phyloP scores from a whole-genome alignment of 805 yeast species.

The Myxozyma mucilagina region DNA sequence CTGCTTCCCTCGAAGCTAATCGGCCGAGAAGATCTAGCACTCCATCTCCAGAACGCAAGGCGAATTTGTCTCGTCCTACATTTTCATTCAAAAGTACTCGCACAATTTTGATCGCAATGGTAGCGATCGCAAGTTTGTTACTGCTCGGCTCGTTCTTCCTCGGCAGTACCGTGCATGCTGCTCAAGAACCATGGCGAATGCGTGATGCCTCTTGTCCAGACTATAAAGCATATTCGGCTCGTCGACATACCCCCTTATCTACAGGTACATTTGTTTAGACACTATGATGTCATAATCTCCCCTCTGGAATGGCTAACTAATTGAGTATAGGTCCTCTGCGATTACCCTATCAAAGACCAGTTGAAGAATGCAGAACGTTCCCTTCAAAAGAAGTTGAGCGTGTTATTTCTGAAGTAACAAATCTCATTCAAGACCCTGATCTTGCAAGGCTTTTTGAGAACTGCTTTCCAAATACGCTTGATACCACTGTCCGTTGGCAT shows the following conservation, averaged over 20 bases:
- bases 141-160: slow-evolving; percentile 6
- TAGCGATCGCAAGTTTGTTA: slow-evolving; percentile 5
- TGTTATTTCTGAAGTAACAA: slow-evolving; percentile 54
- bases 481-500: slow-evolving; percentile 83
- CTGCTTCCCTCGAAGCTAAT: background rate
- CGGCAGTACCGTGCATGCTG: slow-evolving; percentile 11
- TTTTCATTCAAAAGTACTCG: background rate
- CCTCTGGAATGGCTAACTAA: background rate
- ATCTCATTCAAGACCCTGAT: slow-evolving; percentile 58
- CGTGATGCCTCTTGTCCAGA: slow-evolving; percentile 31
- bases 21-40: background rate
- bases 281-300: background rate
- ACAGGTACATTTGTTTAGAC: slow-evolving; percentile 8
- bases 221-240: slow-evolving; percentile 26
- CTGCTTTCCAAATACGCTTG: slow-evolving; percentile 82
- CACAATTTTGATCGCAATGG: background rate
- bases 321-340: slow-evolving; percentile 49
- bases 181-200: slow-evolving; percentile 27
- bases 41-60: slow-evolving; percentile 10
- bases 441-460: slow-evolving; percentile 75
- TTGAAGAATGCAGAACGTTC: slow-evolving; percentile 71
- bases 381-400: slow-evolving; percentile 60
- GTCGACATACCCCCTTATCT: slow-evolving; percentile 29
- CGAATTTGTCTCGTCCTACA: background rate
- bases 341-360: slow-evolving; percentile 78